A percentile compares a stretch with the other conserved stretches of the same genome.
phyloP scores from a whole-genome alignment of 2,329 filamentous ascomycete species.

The Periconia sp. region DNA sequence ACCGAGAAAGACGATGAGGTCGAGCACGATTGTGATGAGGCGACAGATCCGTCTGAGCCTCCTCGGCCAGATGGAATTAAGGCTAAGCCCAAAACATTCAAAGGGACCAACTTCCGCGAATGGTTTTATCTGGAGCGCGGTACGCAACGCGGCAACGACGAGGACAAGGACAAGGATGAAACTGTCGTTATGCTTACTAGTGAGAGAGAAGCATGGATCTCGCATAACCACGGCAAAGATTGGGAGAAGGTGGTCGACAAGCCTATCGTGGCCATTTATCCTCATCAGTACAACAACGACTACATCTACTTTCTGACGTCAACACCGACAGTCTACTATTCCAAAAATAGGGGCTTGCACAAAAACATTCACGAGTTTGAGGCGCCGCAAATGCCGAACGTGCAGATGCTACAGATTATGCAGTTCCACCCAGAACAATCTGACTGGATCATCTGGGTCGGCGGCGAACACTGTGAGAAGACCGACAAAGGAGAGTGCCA shows the following conservation, averaged over 20 bases:
- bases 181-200: slow-evolving; percentile 69
- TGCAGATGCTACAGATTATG: slow-evolving; percentile 60
- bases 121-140: slow-evolving; percentile 81
- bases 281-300: slow-evolving; percentile 82
- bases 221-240: slow-evolving; percentile 84
- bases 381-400: slow-evolving; percentile 67
- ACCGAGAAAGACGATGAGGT: slow-evolving; percentile 57
- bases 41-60: slow-evolving; percentile 43
- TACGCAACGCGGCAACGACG: slow-evolving; percentile 64
- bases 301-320: slow-evolving; percentile 84
- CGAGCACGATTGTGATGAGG: slow-evolving; percentile 77
- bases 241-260: slow-evolving; percentile 80
- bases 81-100: slow-evolving; percentile 67
- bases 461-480: slow-evolving; percentile 69
- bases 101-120: slow-evolving; percentile 60
- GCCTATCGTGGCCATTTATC: slow-evolving; percentile 72
- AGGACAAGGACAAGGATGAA: slow-evolving; percentile 77
- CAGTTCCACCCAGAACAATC: slow-evolving; percentile 80
- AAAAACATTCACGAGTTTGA: slow-evolving; percentile 75
- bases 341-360: slow-evolving; percentile 71
- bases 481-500: slow-evolving; percentile 65
- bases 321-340: slow-evolving; percentile 74
- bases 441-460: slow-evolving; percentile 93
- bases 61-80: slow-evolving; percentile 71
- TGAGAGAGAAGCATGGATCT: slow-evolving; percentile 70